Base-by-base conservation (phyloP, 1,284 basidiomycete species). In the Sporisorium sorghi region DNA sequence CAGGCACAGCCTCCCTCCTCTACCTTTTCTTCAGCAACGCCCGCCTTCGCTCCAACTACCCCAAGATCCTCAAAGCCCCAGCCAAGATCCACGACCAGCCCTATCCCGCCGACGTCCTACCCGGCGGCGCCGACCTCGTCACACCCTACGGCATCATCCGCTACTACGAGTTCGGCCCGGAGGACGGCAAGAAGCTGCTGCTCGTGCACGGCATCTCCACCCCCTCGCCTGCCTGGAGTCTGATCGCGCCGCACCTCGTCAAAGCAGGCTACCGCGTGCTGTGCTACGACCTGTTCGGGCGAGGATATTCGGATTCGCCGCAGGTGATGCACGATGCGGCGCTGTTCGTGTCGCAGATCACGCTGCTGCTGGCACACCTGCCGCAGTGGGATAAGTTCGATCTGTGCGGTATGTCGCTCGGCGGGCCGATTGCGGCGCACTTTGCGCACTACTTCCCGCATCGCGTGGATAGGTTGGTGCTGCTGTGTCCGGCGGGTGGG, bases 201-300 rank as follows among this genome's bases (percentile, higher is more conserved):
- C 67, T 82, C 24, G 78, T 82, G 0, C 82, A 83, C 48, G 82
- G 82, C 51, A 77, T 73, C 23, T 74, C 71, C 3, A 76, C 70
- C 3, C 73, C 73, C n/a, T 59, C 50, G 14, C 73, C 73, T 10
- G 68, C 62, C 0, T 76, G 73, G 73, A 57, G 54, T 17, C 43
- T 56, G 14, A 48, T 76, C 43, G 57, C 59, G 4, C 59, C 63
- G 5, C 43, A 73, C 24, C 50, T 76, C 11, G 44, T 67, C 54
- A 63, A 73, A 47, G 73, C 73, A 0, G 73, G 73, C 40, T 76
- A 76, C 52, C 73, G 73, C 43, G 49, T 73, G 17, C 52, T 76
- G 21, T 59, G 72, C 49, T 76, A 58, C 47, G 73, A 76, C 21
- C 60, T 76, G n/a, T 76, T 60, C 33, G 73, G 73, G 7, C 44